Conservation (phyloP, 371 early-diverging fungal genomes). For the Mycotypha africana region DNA sequence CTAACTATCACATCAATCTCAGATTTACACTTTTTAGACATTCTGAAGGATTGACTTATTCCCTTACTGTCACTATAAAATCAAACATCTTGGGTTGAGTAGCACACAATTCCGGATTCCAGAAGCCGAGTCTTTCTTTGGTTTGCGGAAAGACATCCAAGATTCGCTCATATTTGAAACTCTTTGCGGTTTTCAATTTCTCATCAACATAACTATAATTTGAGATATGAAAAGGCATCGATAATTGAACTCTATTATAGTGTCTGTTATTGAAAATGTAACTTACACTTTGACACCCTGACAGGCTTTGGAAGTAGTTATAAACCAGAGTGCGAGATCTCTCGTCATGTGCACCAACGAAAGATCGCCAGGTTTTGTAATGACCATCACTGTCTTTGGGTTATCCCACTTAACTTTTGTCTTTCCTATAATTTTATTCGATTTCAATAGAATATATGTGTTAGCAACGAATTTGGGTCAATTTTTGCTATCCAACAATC, state of each 20-base stretch:
- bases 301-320: too few relatives aligned
- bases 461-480: neutral
- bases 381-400: slow-evolving; percentile 75
- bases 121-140: slow-evolving; percentile 54
- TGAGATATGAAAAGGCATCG: too few relatives aligned
- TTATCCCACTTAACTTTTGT: slow-evolving; percentile 60
- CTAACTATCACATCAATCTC: slow-evolving; percentile 50
- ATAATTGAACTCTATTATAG: neutral
- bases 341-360: slow-evolving; percentile 72
- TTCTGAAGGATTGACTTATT: neutral
- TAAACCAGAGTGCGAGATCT: slow-evolving; percentile 80
- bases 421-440: slow-evolving; percentile 18
- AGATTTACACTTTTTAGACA: too few relatives aligned
- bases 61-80: slow-evolving; percentile 69
- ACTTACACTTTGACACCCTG: slow-evolving; percentile 21
- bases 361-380: slow-evolving; percentile 85
- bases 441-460: neutral
- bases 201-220: slow-evolving; percentile 58
- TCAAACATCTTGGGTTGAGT: slow-evolving; percentile 66
- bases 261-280: neutral
- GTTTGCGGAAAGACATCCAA: slow-evolving; percentile 21
- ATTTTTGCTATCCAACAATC: neutral
- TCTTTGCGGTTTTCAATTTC: slow-evolving; percentile 49
- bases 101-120: slow-evolving; percentile 77
- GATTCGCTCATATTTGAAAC: slow-evolving; percentile 49